A percentile compares a stretch with the other conserved stretches of the same genome.
phyloP scores from a whole-genome alignment of 371 early-diverging fungal genomes.

The Batkoa obscura region DNA sequence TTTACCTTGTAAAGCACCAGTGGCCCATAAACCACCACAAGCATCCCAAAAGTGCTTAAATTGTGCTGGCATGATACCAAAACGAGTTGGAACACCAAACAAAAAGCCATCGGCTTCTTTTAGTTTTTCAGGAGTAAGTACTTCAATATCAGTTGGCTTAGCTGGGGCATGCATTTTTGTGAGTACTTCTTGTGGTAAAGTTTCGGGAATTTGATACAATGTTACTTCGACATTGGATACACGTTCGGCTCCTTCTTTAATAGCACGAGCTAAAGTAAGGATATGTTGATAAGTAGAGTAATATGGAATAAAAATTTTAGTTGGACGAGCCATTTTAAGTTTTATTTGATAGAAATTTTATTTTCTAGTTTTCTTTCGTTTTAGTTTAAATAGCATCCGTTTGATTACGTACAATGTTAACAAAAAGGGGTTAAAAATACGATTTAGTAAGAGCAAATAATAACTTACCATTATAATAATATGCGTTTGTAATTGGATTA shows the following conservation, averaged over 20 bases:
- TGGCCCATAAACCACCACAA: slow-evolving; percentile 55
- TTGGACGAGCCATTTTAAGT: slow-evolving; percentile 5
- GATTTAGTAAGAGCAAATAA: no score
- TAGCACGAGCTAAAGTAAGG: slow-evolving; percentile 9
- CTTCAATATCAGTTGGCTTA: slow-evolving; percentile 29
- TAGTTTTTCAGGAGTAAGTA: slow-evolving; percentile 28
- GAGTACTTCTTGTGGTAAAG: slow-evolving; percentile 37
- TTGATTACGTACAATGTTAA: no score
- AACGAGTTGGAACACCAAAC: slow-evolving; percentile 62
- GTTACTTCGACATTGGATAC: slow-evolving; percentile 29
- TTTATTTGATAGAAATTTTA: no score
- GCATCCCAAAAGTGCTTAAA: slow-evolving; percentile 49
- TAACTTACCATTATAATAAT: no score
- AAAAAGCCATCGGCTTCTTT: slow-evolving; percentile 53
- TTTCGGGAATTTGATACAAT: slow-evolving; percentile 49
- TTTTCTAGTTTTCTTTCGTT: no score
- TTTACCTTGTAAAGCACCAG: slow-evolving; percentile 44
- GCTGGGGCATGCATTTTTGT: slow-evolving; percentile 47
- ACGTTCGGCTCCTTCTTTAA: slow-evolving; percentile 37
- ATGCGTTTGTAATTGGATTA: no score
- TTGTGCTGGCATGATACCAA: slow-evolving; percentile 53
- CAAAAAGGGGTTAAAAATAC: no score
- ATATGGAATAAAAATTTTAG: slow-evolving; percentile 1
- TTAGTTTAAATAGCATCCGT: no score
- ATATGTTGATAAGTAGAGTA: slow-evolving; percentile 2